Percentiles rank a stretch among this genome's conserved stretches.
Evolutionary conservation across 768 basidiomycete genomes (phyloP).

Genomic region (Leccinum truebloodii): DNA sequence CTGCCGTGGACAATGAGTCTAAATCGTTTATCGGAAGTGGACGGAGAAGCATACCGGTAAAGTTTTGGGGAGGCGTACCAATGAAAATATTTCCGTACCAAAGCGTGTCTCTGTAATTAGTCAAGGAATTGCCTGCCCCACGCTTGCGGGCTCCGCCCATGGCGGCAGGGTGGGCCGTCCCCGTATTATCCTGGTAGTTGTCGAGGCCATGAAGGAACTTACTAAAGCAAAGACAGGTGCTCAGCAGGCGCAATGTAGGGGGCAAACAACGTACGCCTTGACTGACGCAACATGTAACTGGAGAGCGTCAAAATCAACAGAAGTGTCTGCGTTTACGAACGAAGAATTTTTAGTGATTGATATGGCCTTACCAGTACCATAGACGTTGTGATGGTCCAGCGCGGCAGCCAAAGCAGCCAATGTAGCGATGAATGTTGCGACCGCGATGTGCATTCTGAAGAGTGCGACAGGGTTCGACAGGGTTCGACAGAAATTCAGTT

Average conservation of each 20-base stretch:
- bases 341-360: not conserved
- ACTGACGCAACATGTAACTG: not conserved
- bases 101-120: not conserved
- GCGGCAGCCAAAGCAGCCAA: not conserved
- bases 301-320: not conserved
- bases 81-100: constrained; percentile 14
- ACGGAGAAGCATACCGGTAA: constrained; percentile 1
- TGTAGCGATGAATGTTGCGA: not conserved
- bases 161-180: not conserved
- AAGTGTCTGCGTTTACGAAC: not conserved
- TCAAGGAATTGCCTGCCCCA: not conserved
- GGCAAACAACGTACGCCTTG: not conserved
- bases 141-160: not conserved
- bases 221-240: not conserved
- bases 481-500: not conserved
- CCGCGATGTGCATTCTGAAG: not conserved
- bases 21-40: not conserved
- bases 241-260: not conserved
- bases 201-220: not conserved
- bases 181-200: not conserved
- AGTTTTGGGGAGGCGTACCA: constrained; percentile 7
- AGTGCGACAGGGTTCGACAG: not conserved
- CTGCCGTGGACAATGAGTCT: not conserved
- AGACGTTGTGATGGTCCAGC: too few relatives aligned
- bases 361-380: not conserved